Percentiles rank a stretch among this genome's conserved stretches.
phyloP scores from a whole-genome alignment of 805 yeast species.

The Zygosaccharomyces siamensis region DNA sequence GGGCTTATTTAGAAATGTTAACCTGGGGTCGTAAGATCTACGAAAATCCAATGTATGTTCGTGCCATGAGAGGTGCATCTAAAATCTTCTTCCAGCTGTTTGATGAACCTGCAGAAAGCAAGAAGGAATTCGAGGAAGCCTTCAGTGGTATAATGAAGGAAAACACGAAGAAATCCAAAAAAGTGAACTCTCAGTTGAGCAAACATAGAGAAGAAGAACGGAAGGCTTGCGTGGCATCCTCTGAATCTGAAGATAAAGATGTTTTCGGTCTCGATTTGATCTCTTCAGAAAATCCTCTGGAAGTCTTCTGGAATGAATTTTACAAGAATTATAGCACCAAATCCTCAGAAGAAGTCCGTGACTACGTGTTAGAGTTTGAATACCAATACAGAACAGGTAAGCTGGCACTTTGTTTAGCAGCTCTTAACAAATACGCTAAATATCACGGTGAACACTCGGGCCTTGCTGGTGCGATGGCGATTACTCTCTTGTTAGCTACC shows the following conservation, averaged over 20 bases:
- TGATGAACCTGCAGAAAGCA: constrained; percentile 17
- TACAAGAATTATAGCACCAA: constrained; percentile 39
- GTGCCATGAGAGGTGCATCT: constrained; percentile 64
- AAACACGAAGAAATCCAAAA: constrained; percentile 50
- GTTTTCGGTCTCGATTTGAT: constrained; percentile 49
- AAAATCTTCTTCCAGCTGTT: constrained; percentile 45
- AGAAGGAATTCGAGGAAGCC: constrained; percentile 11
- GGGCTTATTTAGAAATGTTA: constrained; percentile 72
- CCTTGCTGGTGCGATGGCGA: constrained; percentile 27
- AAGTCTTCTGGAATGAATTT: constrained; percentile 42
- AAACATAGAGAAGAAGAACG: constrained; percentile 54
- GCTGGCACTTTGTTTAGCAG: constrained; percentile 30
- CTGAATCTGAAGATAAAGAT: constrained; percentile 56
- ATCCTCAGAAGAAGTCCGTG: constrained; percentile 38
- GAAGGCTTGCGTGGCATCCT: constrained; percentile 37
- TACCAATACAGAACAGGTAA: constrained; percentile 29
- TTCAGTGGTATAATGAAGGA: constrained; percentile 19
- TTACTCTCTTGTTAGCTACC: constrained; percentile 24
- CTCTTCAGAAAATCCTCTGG: constrained; percentile 39
- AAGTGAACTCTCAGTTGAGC: constrained; percentile 44
- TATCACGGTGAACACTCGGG: constrained; percentile 17
- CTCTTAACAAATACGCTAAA: constrained; percentile 25
- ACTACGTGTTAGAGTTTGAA: constrained; percentile 29
- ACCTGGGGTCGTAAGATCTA: constrained; percentile 78
- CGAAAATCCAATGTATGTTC: constrained; percentile 62